These are phyloP conservation scores for Termitomyces heimii DNA, from an alignment of 768 basidiomycete species.

Conservation along the genomic window DNA sequence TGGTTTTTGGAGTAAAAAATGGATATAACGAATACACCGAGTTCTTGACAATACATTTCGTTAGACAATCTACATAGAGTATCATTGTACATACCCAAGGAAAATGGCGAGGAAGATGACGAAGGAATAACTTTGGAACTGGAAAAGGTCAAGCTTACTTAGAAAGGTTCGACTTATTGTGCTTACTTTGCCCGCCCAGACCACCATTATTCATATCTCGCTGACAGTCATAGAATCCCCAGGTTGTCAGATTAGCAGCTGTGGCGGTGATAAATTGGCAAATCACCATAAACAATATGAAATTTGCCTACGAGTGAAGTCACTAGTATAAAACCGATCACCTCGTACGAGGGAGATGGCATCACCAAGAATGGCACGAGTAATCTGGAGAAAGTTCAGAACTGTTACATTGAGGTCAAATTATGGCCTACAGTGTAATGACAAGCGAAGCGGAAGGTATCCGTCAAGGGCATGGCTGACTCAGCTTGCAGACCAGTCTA, in stretches of 20 bases:
- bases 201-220: conserved; percentile 29
- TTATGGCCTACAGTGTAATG: conserved; percentile 21
- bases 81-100: conserved; percentile 8
- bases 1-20: conserved; percentile 41
- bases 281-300: not conserved
- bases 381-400: conserved; percentile 22
- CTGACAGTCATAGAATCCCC: conserved; percentile 47
- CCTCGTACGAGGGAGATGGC: conserved; percentile 49
- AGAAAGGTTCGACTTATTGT: too few relatives aligned
- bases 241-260: conserved; percentile 34
- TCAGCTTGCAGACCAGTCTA: conserved; percentile 27
- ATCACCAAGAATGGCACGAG: conserved; percentile 46
- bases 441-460: conserved; percentile 21
- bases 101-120: conserved; percentile 16
- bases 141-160: not conserved
- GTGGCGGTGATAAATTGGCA: conserved; percentile 20
- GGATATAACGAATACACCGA: conserved; percentile 14
- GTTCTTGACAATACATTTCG: conserved; percentile 2
- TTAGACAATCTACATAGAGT: not conserved
- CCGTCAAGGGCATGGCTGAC: conserved; percentile 23
- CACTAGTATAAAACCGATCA: conserved; percentile 46
- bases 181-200: conserved; percentile 15
- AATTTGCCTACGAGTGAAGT: conserved; percentile 38
- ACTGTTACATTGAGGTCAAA: too few relatives aligned
- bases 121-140: conserved; percentile 17